A percentile compares a stretch with the other conserved stretches of the same genome.
These are phyloP conservation scores for Fusarium sp. DNA, from an alignment of 2,329 filamentous ascomycete species.

Conservation along the genomic window DNA sequence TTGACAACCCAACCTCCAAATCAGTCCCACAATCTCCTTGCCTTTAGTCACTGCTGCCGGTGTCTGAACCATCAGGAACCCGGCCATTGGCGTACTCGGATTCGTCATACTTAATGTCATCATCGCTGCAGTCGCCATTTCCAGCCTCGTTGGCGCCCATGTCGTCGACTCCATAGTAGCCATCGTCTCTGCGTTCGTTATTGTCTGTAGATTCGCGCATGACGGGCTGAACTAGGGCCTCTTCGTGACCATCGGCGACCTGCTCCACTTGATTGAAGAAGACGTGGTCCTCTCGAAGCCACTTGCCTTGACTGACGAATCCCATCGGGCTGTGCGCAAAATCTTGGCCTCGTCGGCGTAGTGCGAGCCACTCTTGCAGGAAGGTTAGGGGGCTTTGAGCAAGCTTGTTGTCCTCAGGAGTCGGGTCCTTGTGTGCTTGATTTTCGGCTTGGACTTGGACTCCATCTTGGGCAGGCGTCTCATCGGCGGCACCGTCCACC, in stretches of 20 bases:
- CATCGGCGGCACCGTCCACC: not conserved
- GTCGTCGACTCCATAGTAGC: conserved; percentile 41
- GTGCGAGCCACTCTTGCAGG: conserved; percentile 67
- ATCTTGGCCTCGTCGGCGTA: conserved; percentile 67
- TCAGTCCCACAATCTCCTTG: not conserved
- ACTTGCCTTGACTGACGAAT: conserved; percentile 64
- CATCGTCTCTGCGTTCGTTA: conserved; percentile 16
- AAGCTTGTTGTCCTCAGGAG: conserved; percentile 10
- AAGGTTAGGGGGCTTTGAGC: conserved; percentile 55
- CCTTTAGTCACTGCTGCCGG: not conserved
- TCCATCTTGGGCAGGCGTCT: not conserved
- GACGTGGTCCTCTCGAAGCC: conserved; percentile 58
- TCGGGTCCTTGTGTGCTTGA: not conserved
- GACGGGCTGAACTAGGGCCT: conserved; percentile 14
- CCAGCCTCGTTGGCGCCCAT: conserved; percentile 43
- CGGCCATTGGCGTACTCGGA: conserved; percentile 39
- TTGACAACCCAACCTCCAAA: not conserved
- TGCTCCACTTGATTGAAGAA: conserved; percentile 58
- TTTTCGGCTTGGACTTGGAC: not conserved
- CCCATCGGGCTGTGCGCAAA: conserved; percentile 71
- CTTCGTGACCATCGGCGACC: not conserved
- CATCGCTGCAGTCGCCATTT: conserved; percentile 32
- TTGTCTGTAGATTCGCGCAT: conserved; percentile 1
- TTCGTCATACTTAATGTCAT: conserved; percentile 41
- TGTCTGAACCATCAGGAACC: not conserved